Evolutionary conservation across 108 stramenopile species (phyloP).

Genomic region (Aurantiochytrium sp.): DNA sequence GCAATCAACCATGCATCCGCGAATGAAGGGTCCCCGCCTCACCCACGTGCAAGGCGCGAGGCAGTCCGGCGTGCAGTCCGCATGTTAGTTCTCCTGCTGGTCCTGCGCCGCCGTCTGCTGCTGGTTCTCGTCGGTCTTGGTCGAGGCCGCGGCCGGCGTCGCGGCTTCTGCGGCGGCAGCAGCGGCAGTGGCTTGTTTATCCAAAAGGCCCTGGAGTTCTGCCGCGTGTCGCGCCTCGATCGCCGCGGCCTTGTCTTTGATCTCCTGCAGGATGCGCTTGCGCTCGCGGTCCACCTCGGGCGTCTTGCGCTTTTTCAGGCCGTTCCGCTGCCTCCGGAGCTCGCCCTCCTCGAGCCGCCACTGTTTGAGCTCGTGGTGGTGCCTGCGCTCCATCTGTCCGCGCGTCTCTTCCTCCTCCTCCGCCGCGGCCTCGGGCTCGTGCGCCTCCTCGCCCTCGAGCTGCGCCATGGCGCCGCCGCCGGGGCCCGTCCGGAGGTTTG

Average conservation of each 20-base stretch:
- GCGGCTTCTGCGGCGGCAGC: neutral
- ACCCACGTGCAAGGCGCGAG: no score
- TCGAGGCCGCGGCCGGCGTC: no score
- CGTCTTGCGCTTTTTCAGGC: neutral
- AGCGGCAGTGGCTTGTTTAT: neutral
- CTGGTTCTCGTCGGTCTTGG: neutral
- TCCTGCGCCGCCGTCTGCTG: neutral
- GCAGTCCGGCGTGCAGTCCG: no score
- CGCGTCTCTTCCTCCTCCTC: neutral
- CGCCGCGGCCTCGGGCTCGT: neutral
- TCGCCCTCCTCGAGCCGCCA: constrained; percentile 22
- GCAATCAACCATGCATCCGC: no score
- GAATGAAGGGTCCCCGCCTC: no score
- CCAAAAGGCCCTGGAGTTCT: neutral
- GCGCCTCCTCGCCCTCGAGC: no score
- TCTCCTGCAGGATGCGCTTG: constrained; percentile 6
- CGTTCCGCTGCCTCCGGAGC: neutral
- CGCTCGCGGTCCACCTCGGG: neutral
- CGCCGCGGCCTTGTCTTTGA: constrained; percentile 5
- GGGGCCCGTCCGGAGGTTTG: no score
- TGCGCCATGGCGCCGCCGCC: no score
- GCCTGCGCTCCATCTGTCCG: neutral
- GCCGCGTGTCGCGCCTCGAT: neutral
- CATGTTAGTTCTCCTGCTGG: no score
- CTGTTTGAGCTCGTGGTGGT: constrained; percentile 20